phyloP scores from a whole-genome alignment of 495 filamentous ascomycete species.

The Podospora conica region DNA sequence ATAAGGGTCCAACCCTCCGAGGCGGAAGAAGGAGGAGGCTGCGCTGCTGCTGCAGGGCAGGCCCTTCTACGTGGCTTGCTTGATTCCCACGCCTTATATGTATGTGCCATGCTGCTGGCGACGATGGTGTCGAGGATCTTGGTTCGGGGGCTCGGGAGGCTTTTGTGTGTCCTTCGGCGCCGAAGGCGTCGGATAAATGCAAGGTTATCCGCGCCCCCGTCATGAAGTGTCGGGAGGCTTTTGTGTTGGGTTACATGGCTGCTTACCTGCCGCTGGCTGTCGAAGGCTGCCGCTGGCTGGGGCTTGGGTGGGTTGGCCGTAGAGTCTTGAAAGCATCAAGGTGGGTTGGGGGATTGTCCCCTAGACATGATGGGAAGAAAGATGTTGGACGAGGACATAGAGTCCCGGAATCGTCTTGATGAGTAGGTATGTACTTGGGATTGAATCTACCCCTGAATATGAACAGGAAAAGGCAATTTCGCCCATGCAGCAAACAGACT shows the following conservation, averaged over 20 bases:
- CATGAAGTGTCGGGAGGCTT: neutral
- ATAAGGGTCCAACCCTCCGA: neutral
- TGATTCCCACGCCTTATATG: neutral
- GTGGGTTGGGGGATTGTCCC: too few relatives aligned
- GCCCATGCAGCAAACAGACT: neutral
- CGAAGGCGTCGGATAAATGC: too few relatives aligned
- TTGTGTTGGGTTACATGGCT: neutral
- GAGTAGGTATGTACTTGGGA: neutral
- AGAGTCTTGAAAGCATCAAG: neutral
- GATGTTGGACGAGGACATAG: too few relatives aligned
- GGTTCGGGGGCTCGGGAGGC: neutral
- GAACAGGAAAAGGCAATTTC: neutral
- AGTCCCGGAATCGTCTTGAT: neutral
- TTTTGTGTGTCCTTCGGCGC: too few relatives aligned
- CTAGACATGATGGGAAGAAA: too few relatives aligned
- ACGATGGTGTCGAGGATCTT: neutral
- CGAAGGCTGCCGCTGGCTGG: neutral
- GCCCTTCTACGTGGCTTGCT: too few relatives aligned
- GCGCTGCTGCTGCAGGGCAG: neutral
- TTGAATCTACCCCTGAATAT: neutral
- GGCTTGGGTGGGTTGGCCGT: neutral
- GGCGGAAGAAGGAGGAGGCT: neutral
- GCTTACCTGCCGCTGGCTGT: neutral
- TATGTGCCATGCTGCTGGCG: neutral
- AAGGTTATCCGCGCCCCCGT: too few relatives aligned